These are phyloP conservation scores for Ganoderma meredithae DNA, from an alignment of 1,284 basidiomycete genomes.

Conservation along the genomic window DNA sequence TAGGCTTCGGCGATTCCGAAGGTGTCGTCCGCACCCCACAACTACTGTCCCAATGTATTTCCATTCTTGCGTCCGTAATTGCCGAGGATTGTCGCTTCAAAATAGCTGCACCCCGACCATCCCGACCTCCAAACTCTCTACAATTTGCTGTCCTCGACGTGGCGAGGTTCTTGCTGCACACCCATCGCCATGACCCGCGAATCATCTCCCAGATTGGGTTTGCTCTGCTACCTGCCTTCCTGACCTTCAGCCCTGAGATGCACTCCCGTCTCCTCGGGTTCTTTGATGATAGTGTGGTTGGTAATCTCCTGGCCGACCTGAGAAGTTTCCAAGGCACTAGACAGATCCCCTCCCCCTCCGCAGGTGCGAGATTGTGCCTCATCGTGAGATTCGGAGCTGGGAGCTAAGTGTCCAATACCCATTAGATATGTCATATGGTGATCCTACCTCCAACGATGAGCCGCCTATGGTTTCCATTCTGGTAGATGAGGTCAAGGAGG, in stretches of 20 bases:
- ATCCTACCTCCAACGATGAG: conserved; percentile 29
- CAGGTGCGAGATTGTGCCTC: conserved; percentile 29
- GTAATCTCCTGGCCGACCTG: conserved; percentile 57
- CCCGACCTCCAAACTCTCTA: conserved; percentile 68
- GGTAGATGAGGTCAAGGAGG: conserved; percentile 60
- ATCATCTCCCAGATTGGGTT: conserved; percentile 65
- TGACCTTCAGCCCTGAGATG: conserved; percentile 67
- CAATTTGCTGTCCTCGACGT: conserved; percentile 70
- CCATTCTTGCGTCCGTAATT: conserved; percentile 66
- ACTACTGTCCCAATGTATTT: conserved; percentile 66
- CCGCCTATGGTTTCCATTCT: conserved; percentile 64
- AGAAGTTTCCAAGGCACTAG: conserved; percentile 46
- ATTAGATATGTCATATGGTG: conserved; percentile 33
- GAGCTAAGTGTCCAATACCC: conserved; percentile 20
- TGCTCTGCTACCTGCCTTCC: conserved; percentile 72
- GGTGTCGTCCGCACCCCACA: conserved; percentile 49
- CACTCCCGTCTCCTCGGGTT: conserved; percentile 64
- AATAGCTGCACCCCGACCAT: conserved; percentile 59
- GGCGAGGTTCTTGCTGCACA: conserved; percentile 63
- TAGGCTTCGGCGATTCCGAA: conserved; percentile 50
- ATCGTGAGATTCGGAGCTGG: conserved; percentile 7
- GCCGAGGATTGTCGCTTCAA: conserved; percentile 74
- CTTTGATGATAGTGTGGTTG: conserved; percentile 66
- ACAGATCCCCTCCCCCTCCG: conserved; percentile 25
- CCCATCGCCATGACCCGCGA: conserved; percentile 58